Conservation (phyloP, 371 early-diverging fungal genomes). For the Lichtheimia ramosa region DNA sequence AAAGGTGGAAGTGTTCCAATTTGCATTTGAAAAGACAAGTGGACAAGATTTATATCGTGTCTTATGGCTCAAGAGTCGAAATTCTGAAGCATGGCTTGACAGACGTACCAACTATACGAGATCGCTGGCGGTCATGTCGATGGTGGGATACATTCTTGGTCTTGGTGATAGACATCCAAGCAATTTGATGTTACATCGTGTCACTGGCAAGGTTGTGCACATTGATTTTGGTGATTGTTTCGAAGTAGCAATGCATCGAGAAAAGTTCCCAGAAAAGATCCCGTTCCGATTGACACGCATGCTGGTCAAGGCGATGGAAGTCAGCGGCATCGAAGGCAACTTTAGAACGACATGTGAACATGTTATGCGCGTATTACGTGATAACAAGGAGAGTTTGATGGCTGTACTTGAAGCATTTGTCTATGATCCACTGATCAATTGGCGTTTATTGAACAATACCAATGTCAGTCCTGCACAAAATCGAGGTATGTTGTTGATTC, state of each 20-base stretch:
- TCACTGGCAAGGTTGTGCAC: conserved; percentile 95
- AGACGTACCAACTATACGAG: conserved; percentile 95
- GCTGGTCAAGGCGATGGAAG: conserved; percentile 98
- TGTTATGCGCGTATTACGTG: conserved; percentile 94
- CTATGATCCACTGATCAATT: conserved; percentile 96
- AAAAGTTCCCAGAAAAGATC: conserved; percentile 96
- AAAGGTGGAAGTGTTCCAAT: conserved; percentile 97
- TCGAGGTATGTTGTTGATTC: conserved; percentile 18
- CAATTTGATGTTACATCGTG: conserved; percentile 94
- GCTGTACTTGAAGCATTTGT: conserved; percentile 98
- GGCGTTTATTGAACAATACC: conserved; percentile 66
- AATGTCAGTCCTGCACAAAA: conserved; percentile 46
- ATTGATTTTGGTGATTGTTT: conserved; percentile 99
- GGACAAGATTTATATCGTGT: conserved; percentile 96
- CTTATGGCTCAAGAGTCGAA: conserved; percentile 94
- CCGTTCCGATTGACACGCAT: conserved; percentile 99
- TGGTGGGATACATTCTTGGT: conserved; percentile 98
- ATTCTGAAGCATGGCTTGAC: conserved; percentile 95
- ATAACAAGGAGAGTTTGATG: conserved; percentile 97
- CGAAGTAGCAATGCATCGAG: conserved; percentile 96
- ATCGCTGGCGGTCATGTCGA: conserved; percentile 97
- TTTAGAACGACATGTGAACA: conserved; percentile 95
- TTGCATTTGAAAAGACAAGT: conserved; percentile 90
- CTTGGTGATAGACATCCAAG: conserved; percentile 98
- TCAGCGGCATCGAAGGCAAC: conserved; percentile 93